Conservation (phyloP, 306 rosid genomes). For the Alnus rubra region DNA sequence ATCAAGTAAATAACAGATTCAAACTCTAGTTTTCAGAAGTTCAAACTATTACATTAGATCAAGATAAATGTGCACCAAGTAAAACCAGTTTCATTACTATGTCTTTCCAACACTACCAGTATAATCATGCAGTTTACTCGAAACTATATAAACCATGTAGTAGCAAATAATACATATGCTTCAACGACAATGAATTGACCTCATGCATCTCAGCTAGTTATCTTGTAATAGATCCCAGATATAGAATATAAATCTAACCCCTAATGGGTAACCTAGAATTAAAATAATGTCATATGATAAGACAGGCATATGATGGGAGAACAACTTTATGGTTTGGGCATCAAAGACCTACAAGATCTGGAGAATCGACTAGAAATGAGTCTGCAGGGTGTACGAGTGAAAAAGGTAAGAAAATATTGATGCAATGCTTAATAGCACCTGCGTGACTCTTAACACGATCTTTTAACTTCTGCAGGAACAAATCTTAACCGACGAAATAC, state of each 20-base stretch:
- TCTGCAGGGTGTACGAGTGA: conserved; percentile 57
- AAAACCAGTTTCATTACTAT: not conserved
- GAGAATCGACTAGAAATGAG: conserved; percentile 65
- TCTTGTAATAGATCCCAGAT: not conserved
- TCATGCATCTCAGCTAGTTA: not conserved
- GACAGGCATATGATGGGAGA: conserved; percentile 66
- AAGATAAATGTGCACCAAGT: not conserved
- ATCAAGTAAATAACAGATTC: not conserved
- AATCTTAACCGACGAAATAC: conserved; percentile 50
- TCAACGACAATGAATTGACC: too few relatives aligned
- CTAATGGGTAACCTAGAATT: conserved; percentile 18
- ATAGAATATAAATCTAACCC: not conserved
- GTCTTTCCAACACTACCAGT: not conserved
- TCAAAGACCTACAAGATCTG: conserved; percentile 57
- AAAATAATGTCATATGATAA: conserved; percentile 6
- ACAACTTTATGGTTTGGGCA: conserved; percentile 60
- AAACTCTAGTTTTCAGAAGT: not conserved
- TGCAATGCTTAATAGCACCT: not conserved
- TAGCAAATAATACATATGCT: conserved; percentile 4
- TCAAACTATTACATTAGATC: not conserved
- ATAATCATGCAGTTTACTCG: not conserved
- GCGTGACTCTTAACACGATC: conserved; percentile 25
- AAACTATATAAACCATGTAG: not conserved
- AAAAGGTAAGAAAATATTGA: conserved; percentile 49
- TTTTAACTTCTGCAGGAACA: conserved; percentile 51